phyloP scores from a whole-genome alignment of 306 rosid species.

The Crataegus laevigata region DNA sequence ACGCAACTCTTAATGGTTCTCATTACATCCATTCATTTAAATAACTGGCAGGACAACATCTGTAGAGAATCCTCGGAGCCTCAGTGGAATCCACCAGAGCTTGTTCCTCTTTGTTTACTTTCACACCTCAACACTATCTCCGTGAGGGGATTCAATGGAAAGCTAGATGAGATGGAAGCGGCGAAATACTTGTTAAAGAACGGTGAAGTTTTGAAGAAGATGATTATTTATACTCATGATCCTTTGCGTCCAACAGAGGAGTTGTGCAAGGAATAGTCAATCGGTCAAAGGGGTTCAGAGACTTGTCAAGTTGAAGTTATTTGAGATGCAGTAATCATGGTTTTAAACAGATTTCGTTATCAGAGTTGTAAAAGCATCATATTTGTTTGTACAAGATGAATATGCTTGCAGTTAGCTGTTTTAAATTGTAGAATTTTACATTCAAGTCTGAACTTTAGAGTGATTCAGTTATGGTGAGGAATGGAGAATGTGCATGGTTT shows the following conservation, averaged over 20 bases:
- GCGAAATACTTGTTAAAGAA: neutral
- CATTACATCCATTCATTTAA: neutral
- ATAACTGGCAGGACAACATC: neutral
- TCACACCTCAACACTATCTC: neutral
- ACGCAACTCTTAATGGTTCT: neutral
- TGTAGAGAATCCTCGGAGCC: neutral
- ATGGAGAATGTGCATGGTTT: no score
- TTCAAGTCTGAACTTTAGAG: no score
- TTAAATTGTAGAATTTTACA: no score
- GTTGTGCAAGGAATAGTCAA: neutral
- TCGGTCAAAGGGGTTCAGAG: neutral
- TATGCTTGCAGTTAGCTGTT: no score
- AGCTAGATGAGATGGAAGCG: neutral
- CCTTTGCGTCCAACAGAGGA: neutral
- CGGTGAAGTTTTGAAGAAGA: neutral
- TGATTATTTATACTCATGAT: neutral
- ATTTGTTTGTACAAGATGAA: no score
- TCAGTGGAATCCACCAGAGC: no score
- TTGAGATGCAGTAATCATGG: neutral
- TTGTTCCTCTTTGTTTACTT: neutral
- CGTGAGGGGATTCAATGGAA: neutral
- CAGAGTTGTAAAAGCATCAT: no score
- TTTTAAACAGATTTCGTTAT: no score
- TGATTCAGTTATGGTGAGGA: no score
- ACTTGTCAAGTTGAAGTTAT: neutral